Evolutionary conservation across 1,284 basidiomycete species (phyloP).

Genomic region (Peniophora sp.): DNA sequence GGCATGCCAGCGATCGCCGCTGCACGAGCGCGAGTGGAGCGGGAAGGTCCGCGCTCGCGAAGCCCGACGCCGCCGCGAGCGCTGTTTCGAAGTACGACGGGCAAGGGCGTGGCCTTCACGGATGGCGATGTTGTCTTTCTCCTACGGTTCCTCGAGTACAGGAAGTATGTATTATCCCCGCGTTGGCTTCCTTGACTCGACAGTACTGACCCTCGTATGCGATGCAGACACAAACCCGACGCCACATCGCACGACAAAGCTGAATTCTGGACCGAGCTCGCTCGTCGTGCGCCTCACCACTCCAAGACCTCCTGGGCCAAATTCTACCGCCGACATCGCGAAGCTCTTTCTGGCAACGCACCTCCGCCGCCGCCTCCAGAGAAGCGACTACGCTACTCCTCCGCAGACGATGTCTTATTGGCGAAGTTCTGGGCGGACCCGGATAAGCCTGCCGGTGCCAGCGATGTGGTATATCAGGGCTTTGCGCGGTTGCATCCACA

Average conservation of each 20-base stretch:
- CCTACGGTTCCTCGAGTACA: conserved; percentile 64
- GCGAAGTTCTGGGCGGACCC: conserved; percentile 63
- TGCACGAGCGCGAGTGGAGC: conserved; percentile 32
- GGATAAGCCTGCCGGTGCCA: conserved; percentile 54
- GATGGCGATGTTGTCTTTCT: conserved; percentile 70
- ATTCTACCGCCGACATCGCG: conserved; percentile 76
- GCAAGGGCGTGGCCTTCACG: conserved; percentile 80
- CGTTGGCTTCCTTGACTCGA: conserved; percentile 1
- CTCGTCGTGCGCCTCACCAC: conserved; percentile 75
- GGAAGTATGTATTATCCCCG: conserved; percentile 36
- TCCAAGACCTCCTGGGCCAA: conserved; percentile 87
- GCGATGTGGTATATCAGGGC: conserved; percentile 70
- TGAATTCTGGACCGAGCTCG: conserved; percentile 78
- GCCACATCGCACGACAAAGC: conserved; percentile 67
- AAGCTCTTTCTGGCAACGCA: conserved; percentile 63
- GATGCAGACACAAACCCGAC: conserved; percentile 37
- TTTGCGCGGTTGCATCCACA: conserved; percentile 70
- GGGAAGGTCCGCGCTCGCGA: conserved; percentile 46
- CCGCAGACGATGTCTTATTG: conserved; percentile 65
- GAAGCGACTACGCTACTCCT: conserved; percentile 79
- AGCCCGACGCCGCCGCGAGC: conserved; percentile 61
- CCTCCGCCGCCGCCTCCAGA: conserved; percentile 67
- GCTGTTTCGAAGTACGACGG: conserved; percentile 72
- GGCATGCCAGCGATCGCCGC: conserved; percentile 37
- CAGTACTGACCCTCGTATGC: too few relatives aligned